Conservation (phyloP, 768 basidiomycete genomes). For the Punctularia strigosozonata region DNA sequence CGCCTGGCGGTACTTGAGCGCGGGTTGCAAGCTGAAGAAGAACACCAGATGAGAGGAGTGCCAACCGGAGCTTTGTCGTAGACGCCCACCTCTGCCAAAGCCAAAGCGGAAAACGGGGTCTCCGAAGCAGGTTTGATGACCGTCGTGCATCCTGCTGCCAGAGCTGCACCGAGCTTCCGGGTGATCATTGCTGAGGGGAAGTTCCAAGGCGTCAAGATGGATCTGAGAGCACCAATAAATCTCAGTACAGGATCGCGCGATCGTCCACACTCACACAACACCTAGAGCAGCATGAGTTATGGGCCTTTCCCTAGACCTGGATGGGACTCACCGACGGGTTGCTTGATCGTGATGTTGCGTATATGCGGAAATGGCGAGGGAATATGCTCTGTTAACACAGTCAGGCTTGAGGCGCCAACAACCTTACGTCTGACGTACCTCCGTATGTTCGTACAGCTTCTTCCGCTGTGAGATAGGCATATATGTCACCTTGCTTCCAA, state of each 20-base stretch:
- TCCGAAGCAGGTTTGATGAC: slow-evolving; percentile 95
- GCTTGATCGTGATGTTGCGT: slow-evolving; percentile 87
- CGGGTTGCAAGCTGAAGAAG: slow-evolving; percentile 63
- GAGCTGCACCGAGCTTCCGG: slow-evolving; percentile 78
- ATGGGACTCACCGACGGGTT: slow-evolving; percentile 63
- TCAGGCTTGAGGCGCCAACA: not conserved
- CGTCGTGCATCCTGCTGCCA: slow-evolving; percentile 93
- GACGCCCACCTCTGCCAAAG: slow-evolving; percentile 80
- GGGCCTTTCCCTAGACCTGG: not conserved
- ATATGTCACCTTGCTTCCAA: slow-evolving; percentile 5
- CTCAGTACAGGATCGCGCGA: not conserved
- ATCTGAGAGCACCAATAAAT: slow-evolving; percentile 25
- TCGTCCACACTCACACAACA: slow-evolving; percentile 28
- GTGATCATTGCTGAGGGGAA: slow-evolving; percentile 94
- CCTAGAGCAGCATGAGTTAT: slow-evolving; percentile 16
- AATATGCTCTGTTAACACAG: slow-evolving; percentile 49
- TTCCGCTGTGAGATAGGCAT: slow-evolving; percentile 44
- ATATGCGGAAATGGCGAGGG: slow-evolving; percentile 59
- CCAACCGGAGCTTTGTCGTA: not conserved
- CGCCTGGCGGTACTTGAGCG: slow-evolving; percentile 92
- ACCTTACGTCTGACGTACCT: slow-evolving; percentile 31
- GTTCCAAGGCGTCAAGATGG: slow-evolving; percentile 82
- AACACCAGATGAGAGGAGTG: too few species aligned
- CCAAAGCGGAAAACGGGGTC: slow-evolving; percentile 87
- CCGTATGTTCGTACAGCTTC: slow-evolving; percentile 92